Conservation (phyloP, 1,284 basidiomycete species). For the Meripilus lineatus region DNA sequence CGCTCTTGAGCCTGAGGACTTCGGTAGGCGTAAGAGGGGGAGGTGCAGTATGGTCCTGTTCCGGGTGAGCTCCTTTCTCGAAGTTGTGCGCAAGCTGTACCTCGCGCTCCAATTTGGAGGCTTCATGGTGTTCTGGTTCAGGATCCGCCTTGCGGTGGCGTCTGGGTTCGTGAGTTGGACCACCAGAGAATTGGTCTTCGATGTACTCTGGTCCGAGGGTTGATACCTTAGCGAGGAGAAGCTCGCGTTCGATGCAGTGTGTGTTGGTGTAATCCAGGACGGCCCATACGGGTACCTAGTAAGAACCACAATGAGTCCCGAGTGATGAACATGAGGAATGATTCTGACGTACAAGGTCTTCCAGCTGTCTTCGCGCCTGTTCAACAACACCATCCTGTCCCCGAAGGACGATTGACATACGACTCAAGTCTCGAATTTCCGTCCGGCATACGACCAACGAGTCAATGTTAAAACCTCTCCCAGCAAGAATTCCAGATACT, state of each 20-base stretch:
- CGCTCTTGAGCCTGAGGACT: conserved; percentile 85
- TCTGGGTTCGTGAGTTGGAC: conserved; percentile 75
- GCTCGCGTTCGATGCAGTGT: conserved; percentile 41
- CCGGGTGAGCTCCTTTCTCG: conserved; percentile 41
- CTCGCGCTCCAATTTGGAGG: conserved; percentile 64
- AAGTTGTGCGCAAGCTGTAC: conserved; percentile 69
- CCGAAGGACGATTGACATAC: conserved; percentile 97
- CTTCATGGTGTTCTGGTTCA: conserved; percentile 17
- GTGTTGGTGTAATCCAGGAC: conserved; percentile 96
- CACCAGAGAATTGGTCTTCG: conserved; percentile 80
- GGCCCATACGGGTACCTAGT: conserved; percentile 93
- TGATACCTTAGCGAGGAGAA: conserved; percentile 56
- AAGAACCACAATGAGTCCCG: conserved; percentile 5
- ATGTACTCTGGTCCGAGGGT: conserved; percentile 98
- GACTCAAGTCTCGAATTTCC: conserved; percentile 93
- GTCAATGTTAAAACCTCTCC: conserved; percentile 98
- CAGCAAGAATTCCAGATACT: conserved; percentile 96
- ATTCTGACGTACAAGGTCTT: conserved; percentile 73
- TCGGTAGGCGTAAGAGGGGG: conserved; percentile 57
- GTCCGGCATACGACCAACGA: conserved; percentile 98
- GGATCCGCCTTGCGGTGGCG: conserved; percentile 16
- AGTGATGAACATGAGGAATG: not conserved
- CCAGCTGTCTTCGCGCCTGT: conserved; percentile 90
- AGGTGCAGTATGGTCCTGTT: conserved; percentile 17
- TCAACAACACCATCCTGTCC: conserved; percentile 98